Percentiles rank a stretch among this genome's conserved stretches.
Evolutionary conservation across 139 green algal species (phyloP).

Genomic region (Volvox africanus): DNA sequence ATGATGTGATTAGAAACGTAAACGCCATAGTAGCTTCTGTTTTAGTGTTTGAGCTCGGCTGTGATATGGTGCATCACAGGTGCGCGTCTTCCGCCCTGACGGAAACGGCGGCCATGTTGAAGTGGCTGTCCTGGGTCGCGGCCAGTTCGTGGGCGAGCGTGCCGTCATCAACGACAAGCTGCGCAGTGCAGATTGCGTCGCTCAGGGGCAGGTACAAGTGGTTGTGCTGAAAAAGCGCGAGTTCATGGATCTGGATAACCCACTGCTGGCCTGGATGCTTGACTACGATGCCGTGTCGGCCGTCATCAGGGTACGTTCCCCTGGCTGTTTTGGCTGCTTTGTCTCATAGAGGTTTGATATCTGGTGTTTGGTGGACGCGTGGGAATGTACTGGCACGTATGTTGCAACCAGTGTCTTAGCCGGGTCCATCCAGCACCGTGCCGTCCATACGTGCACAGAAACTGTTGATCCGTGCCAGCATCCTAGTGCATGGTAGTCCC

Average conservation of each 20-base stretch:
- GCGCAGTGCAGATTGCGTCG: slow-evolving; percentile 79
- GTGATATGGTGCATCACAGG: slow-evolving; percentile 36
- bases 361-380: too few relatives aligned
- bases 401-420: too few relatives aligned
- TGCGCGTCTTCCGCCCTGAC: slow-evolving; percentile 71
- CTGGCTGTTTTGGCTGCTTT: too few relatives aligned
- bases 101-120: slow-evolving; percentile 68
- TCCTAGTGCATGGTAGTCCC: too few relatives aligned
- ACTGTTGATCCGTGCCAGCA: too few relatives aligned
- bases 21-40: too few relatives aligned
- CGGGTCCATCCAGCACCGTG: too few relatives aligned
- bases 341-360: too few relatives aligned
- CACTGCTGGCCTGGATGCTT: slow-evolving; percentile 83
- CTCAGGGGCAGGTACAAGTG: slow-evolving; percentile 75
- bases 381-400: too few relatives aligned
- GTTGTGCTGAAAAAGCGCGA: slow-evolving; percentile 82
- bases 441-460: too few relatives aligned
- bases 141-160: slow-evolving; percentile 83
- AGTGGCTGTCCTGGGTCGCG: slow-evolving; percentile 72
- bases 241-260: slow-evolving; percentile 85
- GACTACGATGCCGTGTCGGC: slow-evolving; percentile 79
- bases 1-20: too few relatives aligned
- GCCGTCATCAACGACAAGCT: slow-evolving; percentile 84
- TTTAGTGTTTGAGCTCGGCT: too few relatives aligned
- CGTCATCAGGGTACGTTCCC: slow-evolving; percentile 56